These are phyloP conservation scores for Coniochaeta pulveracea DNA, from an alignment of 2,329 filamentous ascomycete species.

Conservation along the genomic window DNA sequence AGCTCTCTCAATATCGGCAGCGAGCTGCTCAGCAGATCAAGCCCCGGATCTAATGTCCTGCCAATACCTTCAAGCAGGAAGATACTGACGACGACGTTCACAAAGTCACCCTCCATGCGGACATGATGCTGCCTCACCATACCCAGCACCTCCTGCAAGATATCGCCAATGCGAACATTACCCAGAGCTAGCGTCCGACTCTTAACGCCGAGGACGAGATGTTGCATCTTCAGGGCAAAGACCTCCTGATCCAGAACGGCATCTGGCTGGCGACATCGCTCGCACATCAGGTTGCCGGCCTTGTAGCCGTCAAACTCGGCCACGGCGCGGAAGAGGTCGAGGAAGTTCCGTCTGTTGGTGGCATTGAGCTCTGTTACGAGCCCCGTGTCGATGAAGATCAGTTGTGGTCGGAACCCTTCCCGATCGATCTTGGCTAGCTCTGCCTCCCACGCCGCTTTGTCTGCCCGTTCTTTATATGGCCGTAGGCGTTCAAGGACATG, in stretches of 20 bases:
- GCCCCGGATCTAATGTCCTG: conserved; percentile 68
- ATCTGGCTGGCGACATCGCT: conserved; percentile 84
- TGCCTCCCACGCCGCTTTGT: conserved; percentile 58
- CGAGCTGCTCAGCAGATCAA: conserved; percentile 78
- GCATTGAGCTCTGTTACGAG: conserved; percentile 88
- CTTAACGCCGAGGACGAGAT: conserved; percentile 86
- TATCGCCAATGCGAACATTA: conserved; percentile 92
- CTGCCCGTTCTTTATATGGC: conserved; percentile 52
- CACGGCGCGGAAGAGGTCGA: conserved; percentile 90
- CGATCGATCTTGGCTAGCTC: conserved; percentile 67
- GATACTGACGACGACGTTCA: conserved; percentile 95
- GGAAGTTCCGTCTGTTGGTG: conserved; percentile 77
- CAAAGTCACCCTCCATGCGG: conserved; percentile 89
- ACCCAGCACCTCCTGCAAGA: conserved; percentile 75
- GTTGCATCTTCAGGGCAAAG: conserved; percentile 94
- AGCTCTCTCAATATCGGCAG: conserved; percentile 84
- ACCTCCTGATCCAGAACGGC: conserved; percentile 82
- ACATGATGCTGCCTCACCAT: conserved; percentile 95
- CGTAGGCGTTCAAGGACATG: conserved; percentile 70
- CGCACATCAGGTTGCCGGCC: conserved; percentile 90
- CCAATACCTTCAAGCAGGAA: conserved; percentile 90
- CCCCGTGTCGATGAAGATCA: conserved; percentile 96
- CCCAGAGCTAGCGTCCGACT: conserved; percentile 81
- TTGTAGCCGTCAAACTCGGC: conserved; percentile 97
- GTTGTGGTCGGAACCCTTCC: conserved; percentile 84